Evolutionary conservation across 164 flowering plant genomes (phyloP).

Genomic region (Houttuynia cordata): DNA sequence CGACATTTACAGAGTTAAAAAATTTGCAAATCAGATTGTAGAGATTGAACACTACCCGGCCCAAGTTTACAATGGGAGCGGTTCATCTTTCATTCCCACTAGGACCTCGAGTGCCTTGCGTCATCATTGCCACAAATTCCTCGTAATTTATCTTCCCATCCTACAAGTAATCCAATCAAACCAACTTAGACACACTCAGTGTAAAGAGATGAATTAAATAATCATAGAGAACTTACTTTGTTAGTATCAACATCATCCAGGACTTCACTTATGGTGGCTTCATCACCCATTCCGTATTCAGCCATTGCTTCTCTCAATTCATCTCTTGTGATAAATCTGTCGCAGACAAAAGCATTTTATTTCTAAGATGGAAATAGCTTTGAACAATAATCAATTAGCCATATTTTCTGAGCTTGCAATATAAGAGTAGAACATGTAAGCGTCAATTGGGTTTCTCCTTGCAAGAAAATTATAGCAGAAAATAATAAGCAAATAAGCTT

Average conservation of each 20-base stretch:
- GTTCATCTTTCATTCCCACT: conserved; percentile 12
- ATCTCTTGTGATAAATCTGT: conserved; percentile 82
- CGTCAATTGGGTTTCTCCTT: too few relatives aligned
- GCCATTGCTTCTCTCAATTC: conserved; percentile 75
- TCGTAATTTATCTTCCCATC: conserved; percentile 80
- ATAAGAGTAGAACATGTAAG: too few relatives aligned
- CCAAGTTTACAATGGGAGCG: too few relatives aligned
- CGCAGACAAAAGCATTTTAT: background rate
- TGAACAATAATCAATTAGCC: background rate
- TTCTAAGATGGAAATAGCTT: background rate
- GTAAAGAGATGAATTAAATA: background rate
- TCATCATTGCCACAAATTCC: conserved; percentile 87
- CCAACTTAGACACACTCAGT: background rate
- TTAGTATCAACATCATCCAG: conserved; percentile 72
- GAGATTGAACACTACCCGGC: too few relatives aligned
- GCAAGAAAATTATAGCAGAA: too few relatives aligned
- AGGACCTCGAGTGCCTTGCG: conserved; percentile 34
- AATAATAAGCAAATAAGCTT: background rate
- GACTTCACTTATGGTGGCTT: conserved; percentile 69
- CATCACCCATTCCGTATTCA: conserved; percentile 75
- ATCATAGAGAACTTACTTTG: conserved; percentile 31
- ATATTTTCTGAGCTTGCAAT: too few relatives aligned
- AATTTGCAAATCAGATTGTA: too few relatives aligned
- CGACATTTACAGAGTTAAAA: too few relatives aligned
- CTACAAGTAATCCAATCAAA: conserved; percentile 15